phyloP scores from a whole-genome alignment of 805 yeast genomes.

The Lachancea cidri region DNA sequence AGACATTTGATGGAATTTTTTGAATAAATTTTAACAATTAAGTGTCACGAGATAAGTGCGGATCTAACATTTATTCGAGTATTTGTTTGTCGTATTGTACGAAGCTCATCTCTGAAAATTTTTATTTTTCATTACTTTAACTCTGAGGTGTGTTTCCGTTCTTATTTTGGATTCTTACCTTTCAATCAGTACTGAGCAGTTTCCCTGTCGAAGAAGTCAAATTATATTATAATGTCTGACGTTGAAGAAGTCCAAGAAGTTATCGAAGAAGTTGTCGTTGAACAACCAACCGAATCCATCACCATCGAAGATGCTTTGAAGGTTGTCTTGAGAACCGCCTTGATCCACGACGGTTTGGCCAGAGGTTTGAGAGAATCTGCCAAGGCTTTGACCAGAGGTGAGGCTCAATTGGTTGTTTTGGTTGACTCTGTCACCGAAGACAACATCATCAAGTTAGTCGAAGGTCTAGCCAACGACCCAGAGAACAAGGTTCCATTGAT shows the following conservation, averaged over 20 bases:
- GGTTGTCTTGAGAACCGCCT: constrained; percentile 96
- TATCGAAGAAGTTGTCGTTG: constrained; percentile 72
- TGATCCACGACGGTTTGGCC: constrained; percentile 99
- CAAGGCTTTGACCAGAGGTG: constrained; percentile 95
- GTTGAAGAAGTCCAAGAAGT: constrained; percentile 86
- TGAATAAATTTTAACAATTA: too few species aligned
- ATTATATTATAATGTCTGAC: constrained; percentile 66
- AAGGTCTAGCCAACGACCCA: constrained; percentile 98
- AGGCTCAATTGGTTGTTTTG: constrained; percentile 95
- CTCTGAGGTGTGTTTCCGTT: neutral
- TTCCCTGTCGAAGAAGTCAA: constrained; percentile 71
- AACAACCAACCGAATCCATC: constrained; percentile 81
- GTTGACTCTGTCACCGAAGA: constrained; percentile 99
- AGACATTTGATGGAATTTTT: too few species aligned
- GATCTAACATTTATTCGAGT: too few species aligned
- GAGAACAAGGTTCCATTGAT: constrained; percentile 94
- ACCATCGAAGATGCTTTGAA: constrained; percentile 98
- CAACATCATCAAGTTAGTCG: constrained; percentile 93
- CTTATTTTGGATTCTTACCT: constrained; percentile 1
- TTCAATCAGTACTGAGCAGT: constrained; percentile 52
- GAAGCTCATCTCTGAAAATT: neutral
- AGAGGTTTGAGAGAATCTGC: constrained; percentile 99
- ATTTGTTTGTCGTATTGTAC: too few species aligned
- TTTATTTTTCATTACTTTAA: neutral
- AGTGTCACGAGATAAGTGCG: too few species aligned